Evolutionary conservation across 73 alveolate genomes (phyloP).

Genomic region (Paramecium biaurelia): DNA sequence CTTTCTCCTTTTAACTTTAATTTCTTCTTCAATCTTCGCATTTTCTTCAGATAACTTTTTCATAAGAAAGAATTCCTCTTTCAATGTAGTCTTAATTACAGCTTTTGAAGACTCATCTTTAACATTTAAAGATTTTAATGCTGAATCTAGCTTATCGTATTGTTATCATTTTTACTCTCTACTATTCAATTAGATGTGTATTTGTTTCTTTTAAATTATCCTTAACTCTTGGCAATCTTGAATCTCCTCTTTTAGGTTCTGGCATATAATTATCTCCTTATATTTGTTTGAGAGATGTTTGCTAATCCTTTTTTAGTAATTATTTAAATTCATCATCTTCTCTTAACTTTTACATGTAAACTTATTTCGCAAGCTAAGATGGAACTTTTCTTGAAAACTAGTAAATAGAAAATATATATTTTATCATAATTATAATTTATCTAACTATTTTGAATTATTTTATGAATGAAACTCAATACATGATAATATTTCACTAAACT

Average conservation of each 20-base stretch:
- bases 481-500: too few species aligned
- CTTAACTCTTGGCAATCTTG: slow-evolving; percentile 4
- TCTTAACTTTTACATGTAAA: not conserved
- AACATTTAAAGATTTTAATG: not conserved
- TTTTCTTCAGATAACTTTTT: slow-evolving; percentile 9
- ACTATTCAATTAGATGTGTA: not conserved
- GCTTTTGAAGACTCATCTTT: not conserved
- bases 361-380: not conserved
- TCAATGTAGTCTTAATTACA: not conserved
- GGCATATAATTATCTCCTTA: slow-evolving; percentile 23
- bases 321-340: not conserved
- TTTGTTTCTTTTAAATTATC: slow-evolving; percentile 3
- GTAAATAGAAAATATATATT: not conserved
- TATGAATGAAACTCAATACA: too few species aligned
- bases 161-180: not conserved
- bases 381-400: not conserved
- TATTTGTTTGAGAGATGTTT: not conserved
- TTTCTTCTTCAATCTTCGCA: not conserved
- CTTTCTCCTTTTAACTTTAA: not conserved
- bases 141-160: not conserved
- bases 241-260: slow-evolving; percentile 44
- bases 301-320: not conserved
- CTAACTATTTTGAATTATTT: not conserved
- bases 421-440: not conserved
- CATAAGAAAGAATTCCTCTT: not conserved